Conservation (phyloP, 495 filamentous ascomycete genomes). For the Daldinia bambusicola region DNA sequence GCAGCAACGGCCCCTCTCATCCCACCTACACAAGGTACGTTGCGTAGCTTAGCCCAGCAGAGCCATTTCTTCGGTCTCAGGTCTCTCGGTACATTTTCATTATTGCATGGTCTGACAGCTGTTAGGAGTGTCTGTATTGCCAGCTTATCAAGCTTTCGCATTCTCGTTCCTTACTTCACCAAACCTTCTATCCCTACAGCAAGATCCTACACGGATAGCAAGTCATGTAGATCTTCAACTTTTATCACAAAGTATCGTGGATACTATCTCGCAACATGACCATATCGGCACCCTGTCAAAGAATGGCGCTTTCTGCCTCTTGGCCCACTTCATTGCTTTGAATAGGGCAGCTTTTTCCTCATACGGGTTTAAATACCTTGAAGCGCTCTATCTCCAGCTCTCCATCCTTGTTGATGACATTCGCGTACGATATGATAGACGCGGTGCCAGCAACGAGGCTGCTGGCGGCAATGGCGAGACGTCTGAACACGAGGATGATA, state of each 20-base stretch:
- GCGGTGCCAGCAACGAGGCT: background rate
- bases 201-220: conserved; percentile 27
- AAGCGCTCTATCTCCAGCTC: conserved; percentile 61
- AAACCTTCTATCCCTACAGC: conserved; percentile 30
- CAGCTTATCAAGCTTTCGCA: conserved; percentile 53
- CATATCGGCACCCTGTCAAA: conserved; percentile 34
- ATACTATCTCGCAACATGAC: conserved; percentile 28
- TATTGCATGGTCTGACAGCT: conserved; percentile 9
- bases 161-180: conserved; percentile 51
- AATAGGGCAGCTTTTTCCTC: conserved; percentile 60
- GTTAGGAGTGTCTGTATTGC: conserved; percentile 11
- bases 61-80: background rate
- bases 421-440: conserved; percentile 50
- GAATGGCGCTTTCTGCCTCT: conserved; percentile 72
- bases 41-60: background rate
- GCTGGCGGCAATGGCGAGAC: conserved; percentile 25
- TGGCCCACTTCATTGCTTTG: conserved; percentile 83
- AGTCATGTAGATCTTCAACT: conserved; percentile 35
- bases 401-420: conserved; percentile 47
- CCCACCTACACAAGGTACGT: conserved; percentile 38
- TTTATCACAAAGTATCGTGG: conserved; percentile 48
- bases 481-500: conserved; percentile 28
- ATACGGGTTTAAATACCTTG: conserved; percentile 68
- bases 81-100: background rate
- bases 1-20: conserved; percentile 37